Conservation (phyloP, 2,329 filamentous ascomycete genomes). For the Diplodia intermedia region DNA sequence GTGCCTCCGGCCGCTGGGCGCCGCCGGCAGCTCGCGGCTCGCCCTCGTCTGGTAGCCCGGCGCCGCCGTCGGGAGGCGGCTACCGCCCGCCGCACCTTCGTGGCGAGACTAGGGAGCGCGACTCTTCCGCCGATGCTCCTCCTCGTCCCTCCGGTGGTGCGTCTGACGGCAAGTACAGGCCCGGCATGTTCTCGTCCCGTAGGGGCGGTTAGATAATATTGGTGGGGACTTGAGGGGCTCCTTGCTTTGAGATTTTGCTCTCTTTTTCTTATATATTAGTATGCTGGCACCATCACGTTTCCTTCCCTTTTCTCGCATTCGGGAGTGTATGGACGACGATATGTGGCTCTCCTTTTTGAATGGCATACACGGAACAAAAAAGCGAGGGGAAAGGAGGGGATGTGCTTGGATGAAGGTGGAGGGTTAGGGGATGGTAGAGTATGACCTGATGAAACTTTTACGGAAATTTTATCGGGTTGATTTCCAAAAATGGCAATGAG, state of each 20-base stretch:
- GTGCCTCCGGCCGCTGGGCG: conserved; percentile 35
- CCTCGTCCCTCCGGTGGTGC: conserved; percentile 30
- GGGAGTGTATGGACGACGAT: conserved; percentile 5
- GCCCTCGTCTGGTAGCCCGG: conserved; percentile 28
- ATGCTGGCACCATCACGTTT: conserved; percentile 3
- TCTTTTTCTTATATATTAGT: background rate
- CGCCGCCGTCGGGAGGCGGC: conserved; percentile 9
- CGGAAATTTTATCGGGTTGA: background rate
- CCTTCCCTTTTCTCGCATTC: background rate
- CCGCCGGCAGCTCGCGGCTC: conserved; percentile 21
- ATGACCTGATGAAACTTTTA: conserved; percentile 19
- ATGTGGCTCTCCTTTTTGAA: conserved; percentile 8
- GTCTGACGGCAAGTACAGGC: conserved; percentile 50
- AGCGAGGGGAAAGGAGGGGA: background rate
- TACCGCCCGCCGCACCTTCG: conserved; percentile 33
- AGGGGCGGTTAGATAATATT: conserved; percentile 17
- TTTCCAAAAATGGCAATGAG: background rate
- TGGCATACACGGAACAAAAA: background rate
- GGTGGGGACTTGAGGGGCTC: background rate
- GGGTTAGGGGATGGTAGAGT: background rate
- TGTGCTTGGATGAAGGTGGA: conserved; percentile 11
- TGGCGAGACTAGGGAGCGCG: conserved; percentile 33
- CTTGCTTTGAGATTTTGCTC: background rate
- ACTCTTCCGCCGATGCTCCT: conserved; percentile 29
- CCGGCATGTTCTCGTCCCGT: conserved; percentile 44